phyloP scores from a whole-genome alignment of 108 stramenopile species.

The Hondaea fermentalgiana region DNA sequence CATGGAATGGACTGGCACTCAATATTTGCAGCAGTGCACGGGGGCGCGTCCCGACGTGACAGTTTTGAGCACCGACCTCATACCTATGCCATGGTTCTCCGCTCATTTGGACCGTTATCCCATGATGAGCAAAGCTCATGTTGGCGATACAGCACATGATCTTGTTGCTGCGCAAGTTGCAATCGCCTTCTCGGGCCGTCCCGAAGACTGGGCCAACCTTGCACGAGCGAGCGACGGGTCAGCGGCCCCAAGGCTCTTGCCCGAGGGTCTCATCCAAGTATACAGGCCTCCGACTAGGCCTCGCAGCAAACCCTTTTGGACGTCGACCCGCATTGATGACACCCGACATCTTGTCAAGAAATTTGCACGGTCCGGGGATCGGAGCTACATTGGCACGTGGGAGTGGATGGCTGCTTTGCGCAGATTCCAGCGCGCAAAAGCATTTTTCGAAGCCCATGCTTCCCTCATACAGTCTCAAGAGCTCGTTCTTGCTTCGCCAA shows the following conservation, averaged over 20 bases:
- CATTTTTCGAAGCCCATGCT: neutral
- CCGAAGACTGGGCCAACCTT: neutral
- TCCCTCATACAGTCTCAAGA: neutral
- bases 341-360: neutral
- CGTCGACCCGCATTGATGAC: neutral
- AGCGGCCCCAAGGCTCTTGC: neutral
- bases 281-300: neutral
- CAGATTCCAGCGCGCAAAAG: neutral
- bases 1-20: slow-evolving; percentile 64
- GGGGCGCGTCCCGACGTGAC: slow-evolving; percentile 49
- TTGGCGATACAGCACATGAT: neutral
- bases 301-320: neutral
- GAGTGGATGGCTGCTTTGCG: neutral
- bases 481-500: neutral
- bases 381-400: neutral
- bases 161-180: neutral
- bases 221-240: neutral
- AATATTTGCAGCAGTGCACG: slow-evolving; percentile 69
- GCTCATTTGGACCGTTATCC: neutral
- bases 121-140: neutral
- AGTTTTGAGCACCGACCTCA: slow-evolving; percentile 57
- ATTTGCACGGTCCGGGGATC: neutral
- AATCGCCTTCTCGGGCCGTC: neutral
- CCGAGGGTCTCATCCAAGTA: neutral
- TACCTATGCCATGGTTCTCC: slow-evolving; percentile 58